Percentiles rank a stretch among this genome's conserved stretches.
phyloP scores from a whole-genome alignment of 768 basidiomycete genomes.

The Podaxis carcinomalis region DNA sequence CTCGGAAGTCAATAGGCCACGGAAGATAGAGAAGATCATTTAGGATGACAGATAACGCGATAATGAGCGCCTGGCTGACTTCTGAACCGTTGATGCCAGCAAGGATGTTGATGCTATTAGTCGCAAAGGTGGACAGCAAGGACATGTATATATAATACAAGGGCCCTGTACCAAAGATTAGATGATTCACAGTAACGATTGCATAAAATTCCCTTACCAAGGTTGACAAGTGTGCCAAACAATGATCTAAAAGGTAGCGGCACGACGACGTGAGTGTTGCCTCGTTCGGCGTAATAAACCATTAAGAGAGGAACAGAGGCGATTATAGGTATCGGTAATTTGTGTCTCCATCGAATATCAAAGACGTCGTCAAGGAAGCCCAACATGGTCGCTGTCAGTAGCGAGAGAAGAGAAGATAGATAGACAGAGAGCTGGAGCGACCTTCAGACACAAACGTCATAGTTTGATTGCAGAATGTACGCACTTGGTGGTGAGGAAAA shows the following conservation, averaged over 20 bases:
- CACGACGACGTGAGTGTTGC: constrained; percentile 90
- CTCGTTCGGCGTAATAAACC: constrained; percentile 94
- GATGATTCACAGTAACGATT: not conserved
- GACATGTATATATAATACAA: constrained; percentile 98
- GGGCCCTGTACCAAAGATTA: constrained; percentile 54
- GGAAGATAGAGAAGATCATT: constrained; percentile 96
- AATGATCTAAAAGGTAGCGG: constrained; percentile 76
- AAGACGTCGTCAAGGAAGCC: constrained; percentile 98
- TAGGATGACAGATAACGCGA: constrained; percentile 82
- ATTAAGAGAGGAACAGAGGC: constrained; percentile 92
- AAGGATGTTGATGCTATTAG: constrained; percentile 98
- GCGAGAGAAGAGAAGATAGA: constrained; percentile 86
- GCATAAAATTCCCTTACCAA: constrained; percentile 51
- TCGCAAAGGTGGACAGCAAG: constrained; percentile 91
- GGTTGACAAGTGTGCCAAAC: constrained; percentile 76
- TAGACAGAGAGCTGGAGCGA: constrained; percentile 75
- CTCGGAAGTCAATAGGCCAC: constrained; percentile 70
- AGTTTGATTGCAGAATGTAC: constrained; percentile 15
- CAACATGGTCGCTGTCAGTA: constrained; percentile 88
- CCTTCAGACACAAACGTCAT: not conserved
- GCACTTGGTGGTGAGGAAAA: constrained; percentile 76
- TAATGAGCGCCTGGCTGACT: constrained; percentile 89
- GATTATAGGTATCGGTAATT: constrained; percentile 94
- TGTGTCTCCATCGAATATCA: constrained; percentile 98
- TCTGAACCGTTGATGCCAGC: constrained; percentile 98